Conservation (phyloP, 176 grass and related monocot genomes). For the Poa pratensis region DNA sequence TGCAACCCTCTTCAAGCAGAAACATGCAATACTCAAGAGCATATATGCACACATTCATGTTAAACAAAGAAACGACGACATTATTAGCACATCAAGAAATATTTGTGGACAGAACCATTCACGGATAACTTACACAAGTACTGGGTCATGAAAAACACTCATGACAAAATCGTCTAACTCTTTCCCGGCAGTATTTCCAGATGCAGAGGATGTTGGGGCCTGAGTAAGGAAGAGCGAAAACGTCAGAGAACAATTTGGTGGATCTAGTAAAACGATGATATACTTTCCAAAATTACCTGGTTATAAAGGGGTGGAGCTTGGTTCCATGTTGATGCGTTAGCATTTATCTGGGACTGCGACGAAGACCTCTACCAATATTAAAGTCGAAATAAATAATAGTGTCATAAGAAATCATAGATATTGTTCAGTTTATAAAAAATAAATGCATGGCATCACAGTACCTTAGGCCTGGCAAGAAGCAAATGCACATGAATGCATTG, state of each 20-base stretch:
- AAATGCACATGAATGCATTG: slow-evolving; percentile 87
- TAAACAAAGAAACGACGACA: neutral
- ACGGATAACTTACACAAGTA: slow-evolving; percentile 36
- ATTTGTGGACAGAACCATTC: neutral
- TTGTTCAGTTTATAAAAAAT: neutral
- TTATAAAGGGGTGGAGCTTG: slow-evolving; percentile 42
- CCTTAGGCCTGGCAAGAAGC: slow-evolving; percentile 67
- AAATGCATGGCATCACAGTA: slow-evolving; percentile 35
- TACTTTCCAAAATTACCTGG: slow-evolving; percentile 39
- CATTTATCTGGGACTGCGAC: slow-evolving; percentile 44
- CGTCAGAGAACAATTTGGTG: neutral
- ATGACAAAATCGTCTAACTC: slow-evolving; percentile 55
- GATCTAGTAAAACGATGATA: slow-evolving; percentile 16
- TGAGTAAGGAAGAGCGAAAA: slow-evolving; percentile 44
- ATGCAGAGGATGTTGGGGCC: slow-evolving; percentile 33
- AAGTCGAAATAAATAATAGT: slow-evolving; percentile 9
- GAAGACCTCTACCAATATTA: slow-evolving; percentile 1
- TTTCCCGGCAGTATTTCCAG: slow-evolving; percentile 26
- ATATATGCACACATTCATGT: neutral
- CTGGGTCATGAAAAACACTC: slow-evolving; percentile 79
- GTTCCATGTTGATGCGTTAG: slow-evolving; percentile 34
- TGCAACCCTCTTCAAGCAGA: neutral
- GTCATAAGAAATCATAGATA: neutral
- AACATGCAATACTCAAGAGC: neutral
- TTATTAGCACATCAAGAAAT: neutral